A percentile compares a stretch with the other conserved stretches of the same genome.
Conservation (phyloP, 2,329 filamentous ascomycete genomes). For the Lasiodiplodia hormozganensis region DNA sequence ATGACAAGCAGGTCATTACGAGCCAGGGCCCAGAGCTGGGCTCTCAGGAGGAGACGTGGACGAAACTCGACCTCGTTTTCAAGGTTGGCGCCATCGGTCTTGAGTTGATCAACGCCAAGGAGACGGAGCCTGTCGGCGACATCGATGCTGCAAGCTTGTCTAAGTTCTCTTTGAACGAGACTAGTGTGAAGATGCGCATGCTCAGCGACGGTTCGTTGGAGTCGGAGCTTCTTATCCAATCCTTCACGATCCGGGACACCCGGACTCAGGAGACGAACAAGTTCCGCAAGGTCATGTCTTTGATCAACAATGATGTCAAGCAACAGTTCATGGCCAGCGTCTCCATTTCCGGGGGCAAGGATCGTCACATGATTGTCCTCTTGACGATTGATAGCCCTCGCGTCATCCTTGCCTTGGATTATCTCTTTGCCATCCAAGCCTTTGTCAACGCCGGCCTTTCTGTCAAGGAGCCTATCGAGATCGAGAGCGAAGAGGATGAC, state of each 20-base stretch:
- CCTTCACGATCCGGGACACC: constrained; percentile 93
- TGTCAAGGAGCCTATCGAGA: constrained; percentile 61
- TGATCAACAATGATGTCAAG: constrained; percentile 87
- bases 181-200: constrained; percentile 89
- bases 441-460: constrained; percentile 77
- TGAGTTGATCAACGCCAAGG: constrained; percentile 80
- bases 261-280: constrained; percentile 90
- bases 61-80: constrained; percentile 91
- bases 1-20: constrained; percentile 59
- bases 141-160: constrained; percentile 83
- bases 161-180: constrained; percentile 92
- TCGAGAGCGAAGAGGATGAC: constrained; percentile 65
- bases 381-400: constrained; percentile 93
- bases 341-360: constrained; percentile 84
- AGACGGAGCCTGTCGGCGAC: constrained; percentile 79
- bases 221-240: constrained; percentile 89
- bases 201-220: constrained; percentile 90
- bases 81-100: constrained; percentile 85
- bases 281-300: constrained; percentile 97
- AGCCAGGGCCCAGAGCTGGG: constrained; percentile 70
- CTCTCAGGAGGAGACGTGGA: constrained; percentile 77
- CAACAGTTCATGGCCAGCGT: constrained; percentile 99
- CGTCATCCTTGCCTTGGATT: constrained; percentile 94
- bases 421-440: constrained; percentile 85
- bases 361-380: constrained; percentile 85